Conservation (phyloP, 371 early-diverging fungal species). For the Nosema muscidifuracis region DNA sequence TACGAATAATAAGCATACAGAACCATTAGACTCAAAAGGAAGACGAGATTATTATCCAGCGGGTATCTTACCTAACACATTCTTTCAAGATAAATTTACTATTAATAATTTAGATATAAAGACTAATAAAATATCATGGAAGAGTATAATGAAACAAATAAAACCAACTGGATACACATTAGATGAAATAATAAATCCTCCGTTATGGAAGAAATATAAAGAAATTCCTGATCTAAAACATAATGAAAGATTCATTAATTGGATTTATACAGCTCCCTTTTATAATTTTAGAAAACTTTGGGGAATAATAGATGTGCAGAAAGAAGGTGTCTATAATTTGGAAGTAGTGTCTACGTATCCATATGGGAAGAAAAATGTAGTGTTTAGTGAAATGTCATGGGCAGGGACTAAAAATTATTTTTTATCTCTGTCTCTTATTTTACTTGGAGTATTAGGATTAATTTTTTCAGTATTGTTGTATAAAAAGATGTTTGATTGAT, state of each 20-base stretch:
- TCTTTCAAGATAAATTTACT: conserved; percentile 71
- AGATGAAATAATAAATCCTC: conserved; percentile 63
- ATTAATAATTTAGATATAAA: conserved; percentile 64
- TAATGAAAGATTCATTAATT: conserved; percentile 81
- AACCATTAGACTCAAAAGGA: conserved; percentile 63
- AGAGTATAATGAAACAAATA: conserved; percentile 66
- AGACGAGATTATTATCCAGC: conserved; percentile 77
- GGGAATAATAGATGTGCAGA: conserved; percentile 62
- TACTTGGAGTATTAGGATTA: conserved; percentile 37
- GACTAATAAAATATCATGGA: conserved; percentile 75
- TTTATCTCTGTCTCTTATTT: conserved; percentile 26
- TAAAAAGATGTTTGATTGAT: not conserved
- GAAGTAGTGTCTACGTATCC: conserved; percentile 37
- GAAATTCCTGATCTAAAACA: conserved; percentile 70
- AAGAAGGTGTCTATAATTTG: conserved; percentile 44
- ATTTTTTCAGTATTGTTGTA: conserved; percentile 5
- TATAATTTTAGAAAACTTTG: conserved; percentile 90
- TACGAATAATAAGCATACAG: conserved; percentile 59
- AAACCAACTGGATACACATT: conserved; percentile 63
- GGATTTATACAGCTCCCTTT: conserved; percentile 90
- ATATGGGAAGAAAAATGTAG: conserved; percentile 37
- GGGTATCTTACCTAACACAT: conserved; percentile 89
- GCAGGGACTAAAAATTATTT: conserved; percentile 52
- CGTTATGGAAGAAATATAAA: conserved; percentile 51
- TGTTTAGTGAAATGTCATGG: conserved; percentile 18